Conservation (phyloP, 768 basidiomycete genomes). For the Amanita exitialis region DNA sequence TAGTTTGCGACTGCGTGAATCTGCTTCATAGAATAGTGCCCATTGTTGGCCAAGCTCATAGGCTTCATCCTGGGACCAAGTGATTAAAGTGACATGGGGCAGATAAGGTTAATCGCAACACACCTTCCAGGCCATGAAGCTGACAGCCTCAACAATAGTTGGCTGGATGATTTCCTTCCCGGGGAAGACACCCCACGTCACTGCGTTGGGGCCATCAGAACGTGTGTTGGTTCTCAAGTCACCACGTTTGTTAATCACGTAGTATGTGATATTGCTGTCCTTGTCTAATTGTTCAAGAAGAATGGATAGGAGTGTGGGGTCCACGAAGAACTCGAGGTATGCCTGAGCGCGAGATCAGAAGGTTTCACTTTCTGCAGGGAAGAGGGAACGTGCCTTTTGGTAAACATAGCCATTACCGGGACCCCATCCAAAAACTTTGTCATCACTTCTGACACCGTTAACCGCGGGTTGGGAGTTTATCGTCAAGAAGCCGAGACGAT, state of each 20-base stretch:
- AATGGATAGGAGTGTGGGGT: conserved; percentile 57
- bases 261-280: conserved; percentile 87
- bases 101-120: conserved; percentile 12
- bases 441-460: conserved; percentile 77
- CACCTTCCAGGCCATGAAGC: conserved; percentile 98
- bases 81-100: conserved; percentile 3
- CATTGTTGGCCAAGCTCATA: conserved; percentile 89
- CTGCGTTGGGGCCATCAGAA: conserved; percentile 94
- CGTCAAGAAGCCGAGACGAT: conserved; percentile 86
- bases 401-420: conserved; percentile 91
- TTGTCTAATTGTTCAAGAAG: conserved; percentile 78
- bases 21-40: conserved; percentile 78
- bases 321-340: conserved; percentile 93
- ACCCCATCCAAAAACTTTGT: conserved; percentile 88
- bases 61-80: conserved; percentile 70
- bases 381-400: conserved; percentile 58
- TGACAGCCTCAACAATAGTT: conserved; percentile 93
- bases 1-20: conserved; percentile 63
- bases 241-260: conserved; percentile 93
- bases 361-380: background rate
- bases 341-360: conserved; percentile 39
- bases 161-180: conserved; percentile 95
- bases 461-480: conserved; percentile 98
- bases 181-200: conserved; percentile 98
- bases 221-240: conserved; percentile 93